These are phyloP conservation scores for Hyphopichia wangnamkhiaoensis DNA, from an alignment of 1,139 yeast genomes.

Conservation along the genomic window DNA sequence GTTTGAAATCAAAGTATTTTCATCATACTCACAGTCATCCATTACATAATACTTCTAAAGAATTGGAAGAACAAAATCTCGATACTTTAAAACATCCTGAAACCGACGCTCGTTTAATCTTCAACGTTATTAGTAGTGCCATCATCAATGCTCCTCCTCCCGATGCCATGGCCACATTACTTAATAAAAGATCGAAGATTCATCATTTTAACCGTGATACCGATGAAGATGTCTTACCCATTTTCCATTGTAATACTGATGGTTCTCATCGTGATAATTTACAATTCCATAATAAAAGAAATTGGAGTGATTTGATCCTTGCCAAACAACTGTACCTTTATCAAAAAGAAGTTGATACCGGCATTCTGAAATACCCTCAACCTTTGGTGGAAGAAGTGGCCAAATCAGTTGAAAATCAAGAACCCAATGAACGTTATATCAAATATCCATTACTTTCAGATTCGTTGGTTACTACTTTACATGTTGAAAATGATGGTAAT, in stretches of 20 bases:
- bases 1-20: slow-evolving; percentile 65
- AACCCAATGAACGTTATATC: slow-evolving; percentile 21
- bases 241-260: slow-evolving; percentile 65
- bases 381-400: slow-evolving; percentile 12
- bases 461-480: slow-evolving; percentile 67
- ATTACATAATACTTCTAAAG: slow-evolving; percentile 15
- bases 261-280: slow-evolving; percentile 55
- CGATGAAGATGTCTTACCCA: slow-evolving; percentile 77
- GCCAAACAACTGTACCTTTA: slow-evolving; percentile 36
- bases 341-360: slow-evolving; percentile 17
- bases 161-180: slow-evolving; percentile 71
- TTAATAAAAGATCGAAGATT: slow-evolving; percentile 62
- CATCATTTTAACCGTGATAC: slow-evolving; percentile 67
- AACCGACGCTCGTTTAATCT: slow-evolving; percentile 72
- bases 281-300: slow-evolving; percentile 74
- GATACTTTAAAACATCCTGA: slow-evolving; percentile 54
- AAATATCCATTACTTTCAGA: slow-evolving; percentile 58
- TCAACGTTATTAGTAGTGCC: slow-evolving; percentile 86
- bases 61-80: slow-evolving; percentile 31
- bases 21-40: slow-evolving; percentile 40
- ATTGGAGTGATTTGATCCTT: slow-evolving; percentile 59
- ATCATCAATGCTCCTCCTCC: slow-evolving; percentile 94
- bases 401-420: slow-evolving; percentile 9
- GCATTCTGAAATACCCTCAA: slow-evolving; percentile 27
- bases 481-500: slow-evolving; percentile 65